Evolutionary conservation across 805 yeast species (phyloP), one percentile per base, ranked within the genome.

Genomic region (Sugiyamaella chiloensis): DNA sequence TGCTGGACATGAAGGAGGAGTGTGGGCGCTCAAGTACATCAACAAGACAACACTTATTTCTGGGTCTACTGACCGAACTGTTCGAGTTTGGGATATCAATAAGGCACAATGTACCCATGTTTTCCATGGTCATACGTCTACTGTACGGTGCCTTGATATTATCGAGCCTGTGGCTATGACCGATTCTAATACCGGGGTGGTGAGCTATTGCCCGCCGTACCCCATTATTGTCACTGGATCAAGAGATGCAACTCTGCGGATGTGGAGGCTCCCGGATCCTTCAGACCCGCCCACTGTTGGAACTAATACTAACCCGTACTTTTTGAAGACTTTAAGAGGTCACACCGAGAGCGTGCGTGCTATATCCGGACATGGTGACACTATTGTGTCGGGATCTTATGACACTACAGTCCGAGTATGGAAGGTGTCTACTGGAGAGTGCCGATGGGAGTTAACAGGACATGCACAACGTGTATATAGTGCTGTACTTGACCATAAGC

Each of bases 1-100:
- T 37, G 72, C 75, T 36, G 97, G 96, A 5, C 99, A 93, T 62
- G 95, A 85, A 46, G 99, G 99, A 39, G 99, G 99, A 32, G 99
- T 93, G 4, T 93, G 99, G 99, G 98, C 99, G 1, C 74, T 93
- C 63, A 88, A 91, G 66, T 90, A 89, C 61, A 73, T 78, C 46
- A 89, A 87, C 19, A 57, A 60, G n/a, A 66, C 65, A 47, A 87
- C 89, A 6, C 72, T 93, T 39, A 96, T 91, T 1, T 85, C 95
- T 51, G 99, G 98, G 0, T 85, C 96, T 1, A 91, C 97, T 0
- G 99, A 93, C 67, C 77, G 96, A 56, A 83, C 96, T 0, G 95
- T 93, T 2, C 76, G 99, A 50, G 81, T 93, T 3, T 93, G 99
- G 99, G 87, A 90, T 62, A 80, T 90, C 52, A 75, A 78, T 47